Percentiles rank a stretch among this genome's conserved stretches.
Evolutionary conservation across 805 yeast genomes (phyloP).

Genomic region (Saccharomycopsis sp.): DNA sequence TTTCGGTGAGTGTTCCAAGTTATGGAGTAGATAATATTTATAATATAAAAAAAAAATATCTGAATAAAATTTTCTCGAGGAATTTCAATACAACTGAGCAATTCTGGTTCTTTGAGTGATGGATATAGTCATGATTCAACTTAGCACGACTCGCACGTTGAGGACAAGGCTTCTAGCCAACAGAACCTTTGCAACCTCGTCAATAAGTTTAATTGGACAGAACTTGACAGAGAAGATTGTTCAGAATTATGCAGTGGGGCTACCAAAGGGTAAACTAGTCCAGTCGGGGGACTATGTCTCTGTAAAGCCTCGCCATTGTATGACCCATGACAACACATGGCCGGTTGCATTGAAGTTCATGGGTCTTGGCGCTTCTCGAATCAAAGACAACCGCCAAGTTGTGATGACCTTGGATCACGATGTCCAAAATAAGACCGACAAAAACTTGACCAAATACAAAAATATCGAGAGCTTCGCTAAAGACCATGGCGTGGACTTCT

Average conservation of each 20-base stretch:
- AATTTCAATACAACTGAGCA: no score
- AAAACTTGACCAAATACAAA: constrained; percentile 76
- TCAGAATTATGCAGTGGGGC: constrained; percentile 83
- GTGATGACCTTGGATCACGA: constrained; percentile 97
- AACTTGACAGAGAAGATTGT: constrained; percentile 93
- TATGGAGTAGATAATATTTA: no score
- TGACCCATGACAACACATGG: constrained; percentile 99
- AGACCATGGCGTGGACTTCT: constrained; percentile 88
- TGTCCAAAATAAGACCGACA: constrained; percentile 86
- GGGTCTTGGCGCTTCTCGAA: constrained; percentile 84
- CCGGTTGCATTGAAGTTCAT: constrained; percentile 96
- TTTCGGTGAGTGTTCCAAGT: no score
- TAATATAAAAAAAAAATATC: no score
- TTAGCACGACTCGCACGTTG: no score
- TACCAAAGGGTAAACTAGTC: constrained; percentile 67
- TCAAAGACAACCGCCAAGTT: constrained; percentile 80
- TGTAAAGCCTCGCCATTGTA: constrained; percentile 91
- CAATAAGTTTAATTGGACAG: constrained; percentile 34
- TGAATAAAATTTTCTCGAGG: no score
- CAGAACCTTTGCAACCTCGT: background rate
- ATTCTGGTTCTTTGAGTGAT: background rate
- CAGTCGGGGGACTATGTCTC: constrained; percentile 91
- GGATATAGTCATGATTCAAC: background rate
- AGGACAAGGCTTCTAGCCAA: no score
- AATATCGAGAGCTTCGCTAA: constrained; percentile 87